A percentile compares a stretch with the other conserved stretches of the same genome.
phyloP scores from a whole-genome alignment of 805 yeast genomes.

The Cyberlindnera maritima region DNA sequence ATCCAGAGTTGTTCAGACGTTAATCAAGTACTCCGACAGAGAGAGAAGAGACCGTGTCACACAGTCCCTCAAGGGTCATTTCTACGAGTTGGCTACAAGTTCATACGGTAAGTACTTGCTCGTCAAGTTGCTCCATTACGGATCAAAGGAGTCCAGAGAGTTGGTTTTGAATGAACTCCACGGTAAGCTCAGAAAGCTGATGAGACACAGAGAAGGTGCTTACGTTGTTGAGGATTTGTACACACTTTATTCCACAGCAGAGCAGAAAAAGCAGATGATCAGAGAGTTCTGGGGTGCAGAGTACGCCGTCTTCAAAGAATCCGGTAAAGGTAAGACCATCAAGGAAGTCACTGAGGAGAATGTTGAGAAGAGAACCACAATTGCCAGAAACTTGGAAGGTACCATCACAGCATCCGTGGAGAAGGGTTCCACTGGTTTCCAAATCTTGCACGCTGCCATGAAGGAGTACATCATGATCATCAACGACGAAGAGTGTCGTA shows the following conservation, averaged over 20 bases:
- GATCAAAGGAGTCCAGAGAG: slow-evolving; percentile 77
- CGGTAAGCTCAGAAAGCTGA: slow-evolving; percentile 84
- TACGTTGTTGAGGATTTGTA: slow-evolving; percentile 93
- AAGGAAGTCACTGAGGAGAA: slow-evolving; percentile 63
- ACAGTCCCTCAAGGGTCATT: slow-evolving; percentile 66
- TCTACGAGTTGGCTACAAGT: slow-evolving; percentile 81
- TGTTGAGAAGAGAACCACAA: slow-evolving; percentile 74
- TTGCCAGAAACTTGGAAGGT: slow-evolving; percentile 71
- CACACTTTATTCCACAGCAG: slow-evolving; percentile 78
- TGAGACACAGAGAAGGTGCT: slow-evolving; percentile 98
- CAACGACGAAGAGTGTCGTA: slow-evolving; percentile 67
- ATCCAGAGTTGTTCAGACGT: slow-evolving; percentile 91
- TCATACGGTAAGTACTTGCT: slow-evolving; percentile 91
- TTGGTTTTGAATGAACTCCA: slow-evolving; percentile 79
- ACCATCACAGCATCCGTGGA: slow-evolving; percentile 89
- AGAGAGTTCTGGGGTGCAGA: slow-evolving; percentile 97
- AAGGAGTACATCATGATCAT: slow-evolving; percentile 77
- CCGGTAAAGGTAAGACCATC: slow-evolving; percentile 60
- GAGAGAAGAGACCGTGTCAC: slow-evolving; percentile 74
- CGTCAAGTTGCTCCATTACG: slow-evolving; percentile 88
- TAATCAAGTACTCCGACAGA: slow-evolving; percentile 80
- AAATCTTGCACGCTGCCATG: slow-evolving; percentile 95
- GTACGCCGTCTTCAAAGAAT: slow-evolving; percentile 83
- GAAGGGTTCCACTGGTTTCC: slow-evolving; percentile 96
- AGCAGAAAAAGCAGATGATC: slow-evolving; percentile 86